Evolutionary conservation across 345 rosid genomes (phyloP), one percentile per base, ranked within the genome.

Genomic region (Eucalyptus guilfoylei): DNA sequence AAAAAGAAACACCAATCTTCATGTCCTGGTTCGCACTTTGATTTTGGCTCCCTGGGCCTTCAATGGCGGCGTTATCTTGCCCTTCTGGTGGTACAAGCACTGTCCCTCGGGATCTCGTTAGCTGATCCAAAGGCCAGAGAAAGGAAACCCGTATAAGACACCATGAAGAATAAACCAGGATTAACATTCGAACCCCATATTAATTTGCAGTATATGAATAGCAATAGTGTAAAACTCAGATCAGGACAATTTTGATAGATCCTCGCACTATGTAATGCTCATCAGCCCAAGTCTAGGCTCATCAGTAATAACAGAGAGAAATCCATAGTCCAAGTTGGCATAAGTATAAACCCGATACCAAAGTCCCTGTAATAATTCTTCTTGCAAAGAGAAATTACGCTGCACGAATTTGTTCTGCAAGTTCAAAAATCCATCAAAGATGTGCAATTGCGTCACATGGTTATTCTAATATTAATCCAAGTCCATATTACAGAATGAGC

Each of bases 331-430:
- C 30, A 54, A 13, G 47, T 54, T 47, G 16, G 48, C 72, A 80
- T 49, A 83, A 88, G 54, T 72, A 34, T 86, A 89, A 89, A 93
- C 95, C 95, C 86, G 91, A 90, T 47, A 90, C 60, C 64, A 90
- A 32, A 69, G 87, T 85, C 90, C 90, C 91, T 86, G 92, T 24
- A 40, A 91, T 60, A 76, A 94, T 58, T 86, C 64, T 50, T 89
- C 92, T 90, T 49, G 87, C 94, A 86, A 94, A 91, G 52, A 55
- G 90, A 89, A 95, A 85, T 89, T 95, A 91, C 44, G 89, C 89
- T 15, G 52, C 54, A 91, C 86, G 86, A 94, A 90, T 85, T 93
- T 90, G 83, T 54, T 89, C 96, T 95, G 95, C 93, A 93, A 52
- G 17, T 48, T n/a, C 88, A 86, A 48, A 76, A 12, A 37, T 76